A percentile compares a stretch with the other conserved stretches of the same genome.
Evolutionary conservation across 352 stramenopile genomes (phyloP).

Genomic region (Paralagenidium karlingii): DNA sequence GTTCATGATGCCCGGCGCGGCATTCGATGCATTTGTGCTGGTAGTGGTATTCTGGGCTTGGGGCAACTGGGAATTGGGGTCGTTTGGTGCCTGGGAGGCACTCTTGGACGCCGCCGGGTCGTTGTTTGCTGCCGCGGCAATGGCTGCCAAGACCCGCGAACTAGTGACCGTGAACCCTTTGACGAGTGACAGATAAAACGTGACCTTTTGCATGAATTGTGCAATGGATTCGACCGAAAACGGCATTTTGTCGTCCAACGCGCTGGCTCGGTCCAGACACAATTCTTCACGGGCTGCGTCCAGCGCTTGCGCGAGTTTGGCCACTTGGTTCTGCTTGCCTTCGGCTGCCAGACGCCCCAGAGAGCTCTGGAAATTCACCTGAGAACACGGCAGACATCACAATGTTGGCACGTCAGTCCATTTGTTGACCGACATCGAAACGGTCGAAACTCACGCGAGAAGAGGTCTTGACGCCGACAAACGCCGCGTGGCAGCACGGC

Average conservation of each 20-base stretch:
- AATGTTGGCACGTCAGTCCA: neutral
- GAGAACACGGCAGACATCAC: neutral
- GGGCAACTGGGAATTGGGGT: too few species aligned
- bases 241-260: constrained; percentile 10
- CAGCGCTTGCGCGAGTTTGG: constrained; percentile 24
- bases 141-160: constrained; percentile 4
- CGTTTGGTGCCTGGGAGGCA: too few species aligned
- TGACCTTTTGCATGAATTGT: constrained; percentile 15
- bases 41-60: too few species aligned
- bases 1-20: too few species aligned
- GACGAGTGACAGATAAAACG: constrained; percentile 37
- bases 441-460: constrained; percentile 17
- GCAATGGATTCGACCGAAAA: constrained; percentile 15
- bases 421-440: neutral
- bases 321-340: constrained; percentile 14
- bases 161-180: constrained; percentile 26
- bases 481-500: constrained; percentile 38
- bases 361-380: constrained; percentile 33
- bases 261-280: constrained; percentile 7
- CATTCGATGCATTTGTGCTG: too few species aligned
- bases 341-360: constrained; percentile 19
- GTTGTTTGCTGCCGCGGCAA: neutral
- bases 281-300: constrained; percentile 20
- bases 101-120: constrained; percentile 2
- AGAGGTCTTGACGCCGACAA: constrained; percentile 18